A percentile compares a stretch with the other conserved stretches of the same genome.
Conservation (phyloP, 352 stramenopile species). For the Peronosclerospora sorghi region DNA sequence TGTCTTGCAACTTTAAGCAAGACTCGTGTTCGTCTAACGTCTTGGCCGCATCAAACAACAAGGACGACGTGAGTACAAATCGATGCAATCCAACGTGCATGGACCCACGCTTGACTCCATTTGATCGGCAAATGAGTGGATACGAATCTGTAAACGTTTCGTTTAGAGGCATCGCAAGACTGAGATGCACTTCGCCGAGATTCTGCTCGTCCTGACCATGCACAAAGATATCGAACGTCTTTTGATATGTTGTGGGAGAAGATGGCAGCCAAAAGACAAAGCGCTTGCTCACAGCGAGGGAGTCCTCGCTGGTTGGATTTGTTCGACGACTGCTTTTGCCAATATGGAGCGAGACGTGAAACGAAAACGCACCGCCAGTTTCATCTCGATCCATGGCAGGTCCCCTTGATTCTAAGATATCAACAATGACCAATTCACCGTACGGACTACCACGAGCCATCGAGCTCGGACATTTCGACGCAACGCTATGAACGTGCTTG, state of each 20-base stretch:
- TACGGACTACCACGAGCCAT: constrained; percentile 40
- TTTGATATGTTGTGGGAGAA: constrained; percentile 29
- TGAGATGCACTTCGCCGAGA: constrained; percentile 60
- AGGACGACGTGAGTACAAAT: constrained; percentile 40
- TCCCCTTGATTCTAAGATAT: constrained; percentile 44
- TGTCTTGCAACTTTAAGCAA: constrained; percentile 39
- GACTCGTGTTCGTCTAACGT: constrained; percentile 26
- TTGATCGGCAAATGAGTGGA: constrained; percentile 38
- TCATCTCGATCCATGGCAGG: constrained; percentile 35
- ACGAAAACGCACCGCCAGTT: constrained; percentile 27
- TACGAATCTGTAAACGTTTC: constrained; percentile 64
- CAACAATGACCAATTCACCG: constrained; percentile 53
- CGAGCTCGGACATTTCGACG: constrained; percentile 11
- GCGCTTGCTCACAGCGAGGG: constrained; percentile 37
- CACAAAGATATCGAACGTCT: constrained; percentile 37
- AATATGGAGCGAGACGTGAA: constrained; percentile 34
- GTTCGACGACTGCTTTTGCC: constrained; percentile 28
- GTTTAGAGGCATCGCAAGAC: constrained; percentile 50
- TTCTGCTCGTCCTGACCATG: constrained; percentile 38
- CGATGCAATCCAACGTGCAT: constrained; percentile 40
- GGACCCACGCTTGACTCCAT: constrained; percentile 43
- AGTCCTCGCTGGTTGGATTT: constrained; percentile 11
- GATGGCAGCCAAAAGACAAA: constrained; percentile 66
- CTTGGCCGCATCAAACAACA: constrained; percentile 37
- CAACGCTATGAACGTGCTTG: constrained; percentile 46